Evolutionary conservation across 805 yeast genomes (phyloP), one percentile per base, ranked within the genome.

Genomic region (Lachancea quebecensis): DNA sequence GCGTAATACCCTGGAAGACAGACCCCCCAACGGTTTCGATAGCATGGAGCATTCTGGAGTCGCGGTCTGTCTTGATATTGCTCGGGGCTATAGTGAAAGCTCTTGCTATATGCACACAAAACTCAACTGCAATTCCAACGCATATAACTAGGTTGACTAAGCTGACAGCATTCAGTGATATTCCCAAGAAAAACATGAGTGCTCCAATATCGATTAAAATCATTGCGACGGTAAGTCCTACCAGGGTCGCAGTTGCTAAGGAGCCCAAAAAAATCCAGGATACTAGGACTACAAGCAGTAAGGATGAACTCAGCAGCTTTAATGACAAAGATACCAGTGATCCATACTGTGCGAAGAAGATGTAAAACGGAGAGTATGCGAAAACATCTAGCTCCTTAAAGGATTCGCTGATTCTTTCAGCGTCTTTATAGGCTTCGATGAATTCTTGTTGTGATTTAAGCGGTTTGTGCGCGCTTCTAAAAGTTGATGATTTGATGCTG

Each of bases 301-400:
- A 56, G 0, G 93, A 95, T 2, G 72, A 56, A 0, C 64, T 59
- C 2, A 86, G 51, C 47, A 87, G 64, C 4, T 66, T 59, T 39
- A 82, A 60, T 0, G 96, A 77, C 46, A 82, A 66, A n/a, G 59
- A 48, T 8, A 82, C 67, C 30, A 91, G 79, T 0, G 85, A 70
- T 37, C 71, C 73, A 64, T 91, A 91, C 68, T 91, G 98, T 14
- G 86, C 95, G 60, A 91, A 91, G 64, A 83, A 91, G 27, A 93
- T 80, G 68, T 93, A 91, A 64, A 91, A 91, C 25, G 95, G 95
- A 1, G 96, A 87, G 64, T 87, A 90, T 1, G 97, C 95, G 74
- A 85, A 91, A 1, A 89, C 70, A 12, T 80, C 77, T 8, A 80
- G 59, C 16, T 71, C 76, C 38, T 77, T 66, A 37, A 84, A 62